These are phyloP conservation scores for Imleria badia DNA, from an alignment of 768 basidiomycete genomes.

Conservation along the genomic window DNA sequence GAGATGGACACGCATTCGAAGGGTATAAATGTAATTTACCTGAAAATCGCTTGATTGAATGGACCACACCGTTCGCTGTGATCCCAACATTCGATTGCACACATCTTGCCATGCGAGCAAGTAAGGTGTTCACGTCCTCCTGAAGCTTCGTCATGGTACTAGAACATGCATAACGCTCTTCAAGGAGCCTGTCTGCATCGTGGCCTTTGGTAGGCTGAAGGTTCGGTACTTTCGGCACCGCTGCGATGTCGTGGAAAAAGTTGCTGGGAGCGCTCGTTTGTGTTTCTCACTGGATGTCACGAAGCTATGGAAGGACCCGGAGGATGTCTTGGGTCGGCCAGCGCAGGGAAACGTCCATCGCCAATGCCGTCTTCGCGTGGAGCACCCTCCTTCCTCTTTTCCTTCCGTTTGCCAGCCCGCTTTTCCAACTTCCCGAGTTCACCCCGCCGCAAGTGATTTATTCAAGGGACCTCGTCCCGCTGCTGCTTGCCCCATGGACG, in stretches of 20 bases:
- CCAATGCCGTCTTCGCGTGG: constrained; percentile 9
- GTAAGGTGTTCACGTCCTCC: not conserved
- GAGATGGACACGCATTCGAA: too few relatives aligned
- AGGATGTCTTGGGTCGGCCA: not conserved
- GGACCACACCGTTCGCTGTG: not conserved
- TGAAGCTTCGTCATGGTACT: not conserved
- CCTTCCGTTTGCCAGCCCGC: constrained; percentile 2
- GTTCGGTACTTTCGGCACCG: not conserved
- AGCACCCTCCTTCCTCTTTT: constrained; percentile 14
- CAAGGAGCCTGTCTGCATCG: too few relatives aligned
- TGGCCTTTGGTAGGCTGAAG: too few relatives aligned
- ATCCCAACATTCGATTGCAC: not conserved
- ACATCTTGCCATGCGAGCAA: not conserved
- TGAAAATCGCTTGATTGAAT: not conserved
- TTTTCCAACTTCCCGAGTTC: constrained; percentile 28
- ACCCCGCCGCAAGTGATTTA: constrained; percentile 40
- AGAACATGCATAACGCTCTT: too few relatives aligned
- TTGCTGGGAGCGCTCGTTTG: not conserved
- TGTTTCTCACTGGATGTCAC: constrained; percentile 4
- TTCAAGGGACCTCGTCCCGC: constrained; percentile 31
- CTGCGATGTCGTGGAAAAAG: constrained; percentile 2
- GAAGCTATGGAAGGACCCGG: not conserved
- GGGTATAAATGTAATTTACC: too few relatives aligned
- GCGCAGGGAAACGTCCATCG: not conserved
- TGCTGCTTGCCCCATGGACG: constrained; percentile 40